Conservation (phyloP, 2,329 filamentous ascomycete species). For the Ophiosphaerella narmari region DNA sequence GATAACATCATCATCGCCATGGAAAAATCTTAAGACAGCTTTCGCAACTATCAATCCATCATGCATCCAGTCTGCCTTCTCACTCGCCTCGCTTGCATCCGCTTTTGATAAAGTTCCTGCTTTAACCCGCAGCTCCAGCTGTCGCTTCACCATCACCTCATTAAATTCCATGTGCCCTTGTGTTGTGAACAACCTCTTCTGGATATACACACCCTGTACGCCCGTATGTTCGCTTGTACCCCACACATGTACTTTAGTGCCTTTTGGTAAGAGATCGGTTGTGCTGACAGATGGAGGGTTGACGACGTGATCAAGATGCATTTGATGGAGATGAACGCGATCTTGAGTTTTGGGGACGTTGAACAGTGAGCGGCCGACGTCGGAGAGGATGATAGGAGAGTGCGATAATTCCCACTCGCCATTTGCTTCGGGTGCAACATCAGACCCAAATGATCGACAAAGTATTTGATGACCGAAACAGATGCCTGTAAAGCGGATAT, state of each 20-base stretch:
- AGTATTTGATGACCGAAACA: slow-evolving; percentile 57
- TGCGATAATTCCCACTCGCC: slow-evolving; percentile 55
- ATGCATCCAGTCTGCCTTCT: slow-evolving; percentile 39
- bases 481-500: slow-evolving; percentile 56
- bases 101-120: slow-evolving; percentile 47
- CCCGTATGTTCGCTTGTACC: slow-evolving; percentile 51
- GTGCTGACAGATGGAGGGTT: slow-evolving; percentile 34
- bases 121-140: slow-evolving; percentile 53
- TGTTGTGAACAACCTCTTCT: slow-evolving; percentile 51
- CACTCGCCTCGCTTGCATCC: slow-evolving; percentile 42
- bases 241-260: slow-evolving; percentile 56
- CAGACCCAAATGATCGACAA: slow-evolving; percentile 49
- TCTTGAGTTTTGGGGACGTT: slow-evolving; percentile 32
- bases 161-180: slow-evolving; percentile 56
- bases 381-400: slow-evolving; percentile 47
- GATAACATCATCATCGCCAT: slow-evolving; percentile 36
- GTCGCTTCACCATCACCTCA: slow-evolving; percentile 52
- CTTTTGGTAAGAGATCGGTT: slow-evolving; percentile 29
- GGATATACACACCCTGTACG: slow-evolving; percentile 54
- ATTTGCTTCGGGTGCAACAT: slow-evolving; percentile 43
- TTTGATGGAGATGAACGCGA: slow-evolving; percentile 51
- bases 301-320: slow-evolving; percentile 54
- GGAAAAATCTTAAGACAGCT: slow-evolving; percentile 39
- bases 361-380: slow-evolving; percentile 51
- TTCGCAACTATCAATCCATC: slow-evolving; percentile 36